Base-by-base conservation (phyloP, 164 flowering plant species). In the Platanus orientalis region DNA sequence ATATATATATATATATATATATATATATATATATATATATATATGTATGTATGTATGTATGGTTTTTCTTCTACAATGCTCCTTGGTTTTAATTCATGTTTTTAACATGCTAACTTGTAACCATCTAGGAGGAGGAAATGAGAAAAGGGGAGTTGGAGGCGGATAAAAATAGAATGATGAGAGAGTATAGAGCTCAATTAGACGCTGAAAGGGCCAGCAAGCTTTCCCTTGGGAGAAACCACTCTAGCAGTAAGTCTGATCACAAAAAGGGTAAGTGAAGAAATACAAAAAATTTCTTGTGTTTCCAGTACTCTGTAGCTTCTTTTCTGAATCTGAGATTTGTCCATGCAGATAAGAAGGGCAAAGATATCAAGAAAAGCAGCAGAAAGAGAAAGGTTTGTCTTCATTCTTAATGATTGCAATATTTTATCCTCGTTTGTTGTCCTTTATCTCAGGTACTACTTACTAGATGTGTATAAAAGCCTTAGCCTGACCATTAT, bases 141-240 rank as follows among this genome's bases (percentile, higher is more conserved):
- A 89, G 65, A 72, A 89, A 79, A 67, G 97, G 92, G 30, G 96
- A 89, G 68, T 53, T 91, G 54, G 99, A 95, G 77, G 93, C 93
- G 30, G 99, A 92, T 72, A 86, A 84, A 60, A 96, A 88, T 66
- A 80, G 65, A 73, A 89, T 95, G 96, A 95, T 95, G 99, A 79
- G 85, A 61, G 99, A 91, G 63, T 95, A 95, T 70, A 78, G 99
- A 73, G 97, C 97, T 60, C 97, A 88, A 62, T 76, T 95, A 66
- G 97, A 95, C 78, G 97, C 96, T 64, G 99, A 95, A 77, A 85
- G 99, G 78, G 96, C 95, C 32, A 76, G 62, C 64, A 95, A 95
- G 72, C 97, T 95, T 66, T 79, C 96, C 34, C 82, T 78, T 30
- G 96, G 97, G 57, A 85, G 93, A 71, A 91, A 91, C 73, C 88